Base-by-base conservation (phyloP, 2,329 filamentous ascomycete genomes). In the Nigrospora osmanthi region DNA sequence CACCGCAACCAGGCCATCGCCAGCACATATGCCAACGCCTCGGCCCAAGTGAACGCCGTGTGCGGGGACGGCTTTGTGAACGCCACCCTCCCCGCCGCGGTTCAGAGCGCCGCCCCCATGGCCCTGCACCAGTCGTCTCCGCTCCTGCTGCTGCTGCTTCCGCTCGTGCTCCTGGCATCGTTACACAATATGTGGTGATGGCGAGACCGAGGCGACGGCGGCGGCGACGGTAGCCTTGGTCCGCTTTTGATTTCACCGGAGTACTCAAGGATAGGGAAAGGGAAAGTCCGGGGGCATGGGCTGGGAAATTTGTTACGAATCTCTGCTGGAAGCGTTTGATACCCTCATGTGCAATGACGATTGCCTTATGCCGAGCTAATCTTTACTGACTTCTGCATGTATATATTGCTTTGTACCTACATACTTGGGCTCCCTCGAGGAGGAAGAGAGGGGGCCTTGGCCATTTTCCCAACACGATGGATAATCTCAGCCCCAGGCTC, bases 1-100 rank as follows among this genome's bases (percentile, higher is more conserved):
- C 80, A 89, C 54, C 70, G 78, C 33, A 75, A 70, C 4, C 80
- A 86, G 53, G 76, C 81, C 9, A 75, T 97, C 39, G 76, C 78
- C 23, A 62, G 70, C 14, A 86, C 82, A 0, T 97, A 96, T 60
- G 65, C 74, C 6, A 57, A 68, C 11, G 89, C 89, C 0, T 90
- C 91, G 0, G 66, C 75, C 49, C 78, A 85, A 55, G 75, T 97
- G 42, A 85, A 95, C 58, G 70, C 78, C 11, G 71, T 73, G 3
- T 85, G 81, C 54, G 81, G 81, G 0, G 62, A 70, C 0, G 61
- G 60, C 13, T 85, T 80, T 52, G 76, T 78, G 48, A 82, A 81
- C 51, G 64, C 67, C 35, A 75, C 71, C n/a, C 58, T 82, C 3
- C 70, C 76, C 0, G 63, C 58, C 0, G 60, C 62, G 5, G 56